A percentile compares a stretch with the other conserved stretches of the same genome.
Evolutionary conservation across 805 yeast species (phyloP).

Genomic region (Kazachstania martiniae): DNA sequence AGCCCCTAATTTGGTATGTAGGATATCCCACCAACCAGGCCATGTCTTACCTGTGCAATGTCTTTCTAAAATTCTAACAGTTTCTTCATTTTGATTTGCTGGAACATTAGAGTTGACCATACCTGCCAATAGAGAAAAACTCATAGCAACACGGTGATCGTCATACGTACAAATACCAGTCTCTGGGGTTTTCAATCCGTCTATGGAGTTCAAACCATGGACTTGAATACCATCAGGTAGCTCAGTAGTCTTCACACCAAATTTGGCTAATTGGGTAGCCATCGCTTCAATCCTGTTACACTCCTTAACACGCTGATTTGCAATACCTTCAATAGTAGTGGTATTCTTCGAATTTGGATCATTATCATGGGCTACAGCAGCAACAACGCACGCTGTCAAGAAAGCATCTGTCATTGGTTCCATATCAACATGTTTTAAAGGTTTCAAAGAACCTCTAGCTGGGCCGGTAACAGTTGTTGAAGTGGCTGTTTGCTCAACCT

Average conservation of each 20-base stretch:
- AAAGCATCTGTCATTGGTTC: constrained; percentile 99
- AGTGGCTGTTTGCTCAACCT: constrained; percentile 67
- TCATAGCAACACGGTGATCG: constrained; percentile 98
- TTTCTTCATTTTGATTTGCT: constrained; percentile 23
- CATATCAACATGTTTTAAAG: constrained; percentile 79
- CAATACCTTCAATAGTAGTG: constrained; percentile 87
- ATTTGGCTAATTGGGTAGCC: constrained; percentile 79
- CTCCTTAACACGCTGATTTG: constrained; percentile 95
- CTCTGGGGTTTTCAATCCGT: constrained; percentile 43
- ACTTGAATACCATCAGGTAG: constrained; percentile 88
- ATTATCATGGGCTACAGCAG: constrained; percentile 70
- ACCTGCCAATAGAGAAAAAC: constrained; percentile 81
- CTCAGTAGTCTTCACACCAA: constrained; percentile 79
- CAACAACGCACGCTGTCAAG: constrained; percentile 91
- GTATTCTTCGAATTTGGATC: constrained; percentile 31
- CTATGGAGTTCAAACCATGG: constrained; percentile 47
- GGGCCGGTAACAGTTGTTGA: constrained; percentile 94
- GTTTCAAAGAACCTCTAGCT: constrained; percentile 51
- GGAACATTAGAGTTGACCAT: constrained; percentile 30
- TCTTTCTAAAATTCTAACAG: constrained; percentile 73
- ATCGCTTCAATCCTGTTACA: constrained; percentile 94
- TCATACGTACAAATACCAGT: constrained; percentile 69
- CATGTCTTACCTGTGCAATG: constrained; percentile 94
- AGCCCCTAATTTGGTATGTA: constrained; percentile 58
- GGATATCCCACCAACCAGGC: constrained; percentile 99